These are phyloP conservation scores for Inga leiocalycina DNA, from an alignment of 306 rosid species.

Conservation along the genomic window DNA sequence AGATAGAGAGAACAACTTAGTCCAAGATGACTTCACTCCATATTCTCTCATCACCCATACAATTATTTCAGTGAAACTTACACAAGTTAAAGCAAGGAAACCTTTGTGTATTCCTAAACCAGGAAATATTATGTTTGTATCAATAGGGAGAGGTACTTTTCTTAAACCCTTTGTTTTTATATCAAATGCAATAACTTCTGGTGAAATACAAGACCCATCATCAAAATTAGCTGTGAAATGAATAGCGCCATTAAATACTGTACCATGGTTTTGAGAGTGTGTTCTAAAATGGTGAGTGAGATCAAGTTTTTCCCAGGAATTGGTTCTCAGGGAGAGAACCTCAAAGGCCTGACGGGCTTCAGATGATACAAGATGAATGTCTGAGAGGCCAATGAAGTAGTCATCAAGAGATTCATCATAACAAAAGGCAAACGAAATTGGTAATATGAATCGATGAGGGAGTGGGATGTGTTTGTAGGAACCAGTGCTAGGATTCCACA, in stretches of 20 bases:
- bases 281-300: not conserved
- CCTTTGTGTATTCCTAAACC: not conserved
- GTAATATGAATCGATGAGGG: not conserved
- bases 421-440: not conserved
- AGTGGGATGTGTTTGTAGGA: not conserved
- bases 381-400: not conserved
- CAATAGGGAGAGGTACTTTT: not conserved
- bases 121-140: too few species aligned
- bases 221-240: not conserved
- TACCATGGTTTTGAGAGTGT: not conserved
- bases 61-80: not conserved
- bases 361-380: too few species aligned
- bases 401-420: not conserved
- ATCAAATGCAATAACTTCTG: not conserved
- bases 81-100: not conserved
- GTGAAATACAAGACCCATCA: not conserved
- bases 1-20: not conserved
- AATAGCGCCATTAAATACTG: not conserved
- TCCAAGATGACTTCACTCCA: not conserved
- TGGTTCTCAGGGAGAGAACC: not conserved
- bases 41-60: not conserved
- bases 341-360: not conserved
- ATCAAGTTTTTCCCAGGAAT: not conserved
- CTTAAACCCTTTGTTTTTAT: not conserved
- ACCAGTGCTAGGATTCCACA: not conserved